These are phyloP conservation scores for Aspergillus neotritici DNA, from an alignment of 2,329 filamentous ascomycete species.

Conservation along the genomic window DNA sequence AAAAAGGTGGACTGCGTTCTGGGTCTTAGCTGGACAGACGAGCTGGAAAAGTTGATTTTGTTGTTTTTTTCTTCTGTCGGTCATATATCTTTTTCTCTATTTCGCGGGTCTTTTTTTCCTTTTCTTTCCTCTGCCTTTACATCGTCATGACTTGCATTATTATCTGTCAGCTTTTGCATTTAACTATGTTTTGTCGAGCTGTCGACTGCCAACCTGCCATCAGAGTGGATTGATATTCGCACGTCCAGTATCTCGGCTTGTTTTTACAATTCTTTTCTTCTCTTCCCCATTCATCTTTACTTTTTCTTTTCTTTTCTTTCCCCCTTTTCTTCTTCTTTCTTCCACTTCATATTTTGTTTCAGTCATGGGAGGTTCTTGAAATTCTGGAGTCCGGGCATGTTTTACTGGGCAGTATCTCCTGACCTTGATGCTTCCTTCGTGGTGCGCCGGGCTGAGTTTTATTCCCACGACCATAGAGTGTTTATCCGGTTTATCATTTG, in stretches of 20 bases:
- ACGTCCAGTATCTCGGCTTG: constrained; percentile 21
- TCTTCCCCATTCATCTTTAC: constrained; percentile 8
- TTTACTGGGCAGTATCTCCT: constrained; percentile 28
- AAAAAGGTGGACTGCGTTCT: constrained; percentile 52
- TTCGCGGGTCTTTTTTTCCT: constrained; percentile 3
- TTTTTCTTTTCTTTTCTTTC: constrained; percentile 7
- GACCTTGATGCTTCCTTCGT: constrained; percentile 25
- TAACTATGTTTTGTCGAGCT: constrained; percentile 16
- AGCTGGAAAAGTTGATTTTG: constrained; percentile 43
- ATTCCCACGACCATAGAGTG: constrained; percentile 32
- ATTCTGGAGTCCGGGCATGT: constrained; percentile 34
- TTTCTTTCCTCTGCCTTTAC: constrained; percentile 10
- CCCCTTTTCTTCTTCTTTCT: constrained; percentile 9
- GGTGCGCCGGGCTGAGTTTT: constrained; percentile 25
- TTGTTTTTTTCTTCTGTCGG: constrained; percentile 11
- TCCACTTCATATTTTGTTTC: constrained; percentile 16
- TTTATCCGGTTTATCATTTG: constrained; percentile 13
- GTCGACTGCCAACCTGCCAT: constrained; percentile 19
- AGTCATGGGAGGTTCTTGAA: constrained; percentile 27
- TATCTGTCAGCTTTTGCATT: constrained; percentile 18
- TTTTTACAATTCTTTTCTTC: constrained; percentile 4
- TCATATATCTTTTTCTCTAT: constrained; percentile 8
- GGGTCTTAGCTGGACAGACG: constrained; percentile 46
- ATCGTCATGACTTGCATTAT: constrained; percentile 20
- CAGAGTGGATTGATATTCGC: constrained; percentile 20